Evolutionary conservation across 257 asterid genomes (phyloP), one percentile per base, ranked within the genome.

Genomic region (Leptodermis oblonga): DNA sequence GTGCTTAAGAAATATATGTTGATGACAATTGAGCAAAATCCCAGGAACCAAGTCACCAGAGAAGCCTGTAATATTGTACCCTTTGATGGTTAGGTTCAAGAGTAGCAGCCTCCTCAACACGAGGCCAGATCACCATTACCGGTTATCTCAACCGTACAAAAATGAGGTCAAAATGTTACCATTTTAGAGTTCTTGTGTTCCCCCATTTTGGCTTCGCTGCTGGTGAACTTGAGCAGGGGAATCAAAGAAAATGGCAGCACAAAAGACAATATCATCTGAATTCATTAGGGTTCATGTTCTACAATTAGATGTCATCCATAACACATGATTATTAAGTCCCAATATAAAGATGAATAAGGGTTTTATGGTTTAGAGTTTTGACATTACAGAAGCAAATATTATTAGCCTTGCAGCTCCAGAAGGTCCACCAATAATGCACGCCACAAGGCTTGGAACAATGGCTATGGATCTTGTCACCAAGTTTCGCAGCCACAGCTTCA

Each of bases 151-250:
- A 2, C 4, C 6, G 39, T 6, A 34, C 3, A 6, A 22, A 31
- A 36, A 22, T 10, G 8, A 39, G 46, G 51, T 53, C 1, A 60
- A 60, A 31, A 75, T 58, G 86, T 80, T 78, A 87, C 98, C 43
- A 67, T 25, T 55, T 39, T 18, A 4, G 98, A 86, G 85, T 88
- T 92, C 52, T 77, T 89, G 63, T 85, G 72, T 67, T 63, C 37
- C 42, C 96, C 95, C 98, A 92, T 92, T 86, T 90, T 92, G 66
- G 92, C 83, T 78, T 87, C 84, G 84, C 96, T 82, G 83, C 94
- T 88, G 22, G 97, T 92, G 90, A 92, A 92, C 73, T 89, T 92
- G 79, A 92, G 94, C 74, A 92, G 95, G 22, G 98, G 98, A 56
- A 92, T 84, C 53, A 92, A 82, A 2, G 98, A 91, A 78, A 92